Evolutionary conservation across 768 basidiomycete genomes (phyloP), one percentile per base, ranked within the genome.

Genomic region (Auricularia cornea): DNA sequence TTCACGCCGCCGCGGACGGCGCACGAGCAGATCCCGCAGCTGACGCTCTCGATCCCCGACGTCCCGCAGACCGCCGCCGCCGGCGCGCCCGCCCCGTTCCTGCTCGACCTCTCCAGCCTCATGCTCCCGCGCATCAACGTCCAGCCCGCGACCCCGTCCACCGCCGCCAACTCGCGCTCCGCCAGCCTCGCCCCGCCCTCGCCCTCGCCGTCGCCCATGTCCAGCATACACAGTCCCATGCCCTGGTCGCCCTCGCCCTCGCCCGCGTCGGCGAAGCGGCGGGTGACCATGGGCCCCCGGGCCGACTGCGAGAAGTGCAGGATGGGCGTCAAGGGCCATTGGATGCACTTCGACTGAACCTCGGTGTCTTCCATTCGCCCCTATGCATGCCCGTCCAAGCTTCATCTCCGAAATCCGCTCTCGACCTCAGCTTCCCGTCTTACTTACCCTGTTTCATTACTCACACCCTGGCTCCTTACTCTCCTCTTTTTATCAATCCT

Each of bases 261-360:
- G 28, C 28, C 30, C 6, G 12, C 26, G 2, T 3, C 26, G 54
- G 26, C 28, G 12, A 57, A 30, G 10, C 78, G 83, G 3, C 80
- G 63, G 30, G 32, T 88, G 64, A 84, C 82, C 62, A 89, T 89
- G 87, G 87, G 87, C 31, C 88, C 87, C 3, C 81, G 87, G 12
- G 76, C 81, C 3, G 88, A 86, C 69, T 89, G 87, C 68, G 74
- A 84, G 59, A 88, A 87, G 64, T 89, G 88, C 72, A 77, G 80
- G 52, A 72, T 81, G 68, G 80, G 84, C 3, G 81, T 88, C 1
- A 86, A 85, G 70, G 89, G 89, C 3, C 89, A 90, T 69, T 89
- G 81, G 74, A 82, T 85, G 73, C 89, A 90, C 74, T 78, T 86
- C 65, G 81, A 83, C 67, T 86, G n/a, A 57, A 33, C 51, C 10